Evolutionary conservation across 306 rosid genomes (phyloP).

Genomic region (Lathyrus aphaca): DNA sequence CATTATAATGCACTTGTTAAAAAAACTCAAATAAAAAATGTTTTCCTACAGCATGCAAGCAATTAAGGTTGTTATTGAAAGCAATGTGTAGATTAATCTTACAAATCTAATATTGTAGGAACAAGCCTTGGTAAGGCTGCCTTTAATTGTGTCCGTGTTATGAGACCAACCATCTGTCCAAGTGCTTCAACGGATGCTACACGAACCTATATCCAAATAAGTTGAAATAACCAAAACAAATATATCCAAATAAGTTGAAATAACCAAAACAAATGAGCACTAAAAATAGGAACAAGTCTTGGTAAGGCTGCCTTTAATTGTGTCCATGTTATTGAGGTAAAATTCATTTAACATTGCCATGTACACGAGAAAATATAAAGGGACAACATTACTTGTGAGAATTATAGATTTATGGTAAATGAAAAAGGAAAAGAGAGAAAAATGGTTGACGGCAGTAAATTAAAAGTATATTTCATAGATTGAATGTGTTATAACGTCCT

Average conservation of each 20-base stretch:
- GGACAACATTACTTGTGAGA: slow-evolving; percentile 16
- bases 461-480: neutral
- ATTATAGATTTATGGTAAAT: neutral
- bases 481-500: neutral
- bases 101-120: slow-evolving; percentile 94
- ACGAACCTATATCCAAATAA: slow-evolving; percentile 61
- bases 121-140: slow-evolving; percentile 87
- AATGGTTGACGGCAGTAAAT: neutral
- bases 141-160: slow-evolving; percentile 80
- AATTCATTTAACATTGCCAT: slow-evolving; percentile 12
- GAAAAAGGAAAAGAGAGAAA: slow-evolving; percentile 23
- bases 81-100: slow-evolving; percentile 48
- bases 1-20: slow-evolving; percentile 23
- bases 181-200: slow-evolving; percentile 86
- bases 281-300: slow-evolving; percentile 69
- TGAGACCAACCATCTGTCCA: slow-evolving; percentile 93
- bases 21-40: slow-evolving; percentile 28
- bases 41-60: slow-evolving; percentile 20
- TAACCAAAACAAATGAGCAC: slow-evolving; percentile 31
- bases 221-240: slow-evolving; percentile 33
- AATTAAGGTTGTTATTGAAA: slow-evolving; percentile 24
- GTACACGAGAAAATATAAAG: slow-evolving; percentile 27
- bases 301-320: slow-evolving; percentile 89
- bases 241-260: slow-evolving; percentile 36
- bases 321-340: slow-evolving; percentile 54